Base-by-base conservation (phyloP, 345 rosid species). In the Lepidium sativum region DNA sequence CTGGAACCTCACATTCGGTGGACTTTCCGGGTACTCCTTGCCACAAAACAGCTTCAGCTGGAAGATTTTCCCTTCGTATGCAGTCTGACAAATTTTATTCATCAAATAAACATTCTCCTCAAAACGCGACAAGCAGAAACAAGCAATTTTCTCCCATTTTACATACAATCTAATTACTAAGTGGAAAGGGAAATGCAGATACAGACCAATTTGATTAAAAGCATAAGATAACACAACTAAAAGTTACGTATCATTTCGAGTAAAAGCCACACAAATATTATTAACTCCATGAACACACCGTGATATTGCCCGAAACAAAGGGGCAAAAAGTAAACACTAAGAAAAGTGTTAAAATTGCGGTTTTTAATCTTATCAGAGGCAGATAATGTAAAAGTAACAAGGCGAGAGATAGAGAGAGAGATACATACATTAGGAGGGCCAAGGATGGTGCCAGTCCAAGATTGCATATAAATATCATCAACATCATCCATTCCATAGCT, bases 401-500 rank as follows among this genome's bases (percentile, higher is more conserved):
- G 47, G 27, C 9, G 11, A 40, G 23, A 20, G 31, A 32, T 6
- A 13, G 13, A 21, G 50, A 45, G 39, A 35, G 0, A 47, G 51
- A 42, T 14, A 54, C 15, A 69, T 83, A 86, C 96, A 83, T 86
- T 89, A 75, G 80, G 94, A 63, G 91, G 94, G 25, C 96, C 96
- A 32, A 89, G 84, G 41, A 89, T 74, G 63, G 96, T 89, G 63
- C 96, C 96, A 62, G 96, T 89, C 96, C 96, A 89, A 25, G 96
- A 86, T 58, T 86, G 91, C 96, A 86, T 89, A 73, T 81, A 83
- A 49, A 89, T 86, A 77, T 89, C 96, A 80, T 89, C 94, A 43
- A 87, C 91, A 20, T 89, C 96, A 47, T 89, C 96, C 96, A 86
- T 86, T 59, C 96, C 96, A 78, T 89, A 89, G 85, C 96, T 89